phyloP scores from a whole-genome alignment of 169 alveolate genomes.

The Eimeria acervulina region DNA sequence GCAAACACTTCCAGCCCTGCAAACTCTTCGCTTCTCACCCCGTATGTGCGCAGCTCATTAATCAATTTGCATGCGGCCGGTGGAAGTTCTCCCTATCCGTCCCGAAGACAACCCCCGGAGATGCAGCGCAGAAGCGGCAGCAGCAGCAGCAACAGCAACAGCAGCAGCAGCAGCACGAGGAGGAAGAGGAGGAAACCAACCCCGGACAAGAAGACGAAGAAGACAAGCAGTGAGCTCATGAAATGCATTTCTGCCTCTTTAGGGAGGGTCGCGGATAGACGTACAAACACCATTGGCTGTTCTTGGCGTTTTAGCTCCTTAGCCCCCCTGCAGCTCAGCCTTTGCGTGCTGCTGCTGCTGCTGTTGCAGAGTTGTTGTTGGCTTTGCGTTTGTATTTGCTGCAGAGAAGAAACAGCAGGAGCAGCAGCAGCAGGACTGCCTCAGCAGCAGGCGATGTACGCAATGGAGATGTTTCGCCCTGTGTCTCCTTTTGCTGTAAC shows the following conservation, averaged over 20 bases:
- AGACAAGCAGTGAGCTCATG: not conserved
- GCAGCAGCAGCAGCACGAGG: slow-evolving; percentile 13
- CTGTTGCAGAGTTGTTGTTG: not conserved
- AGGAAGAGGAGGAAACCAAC: not conserved
- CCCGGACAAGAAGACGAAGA: not conserved
- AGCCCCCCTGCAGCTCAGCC: too few relatives aligned
- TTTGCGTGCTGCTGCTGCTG: slow-evolving; percentile 15
- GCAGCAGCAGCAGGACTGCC: slow-evolving; percentile 4
- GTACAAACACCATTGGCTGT: too few relatives aligned
- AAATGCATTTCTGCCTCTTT: not conserved
- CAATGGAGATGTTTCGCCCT: slow-evolving; percentile 66
- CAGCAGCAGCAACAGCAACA: not conserved
- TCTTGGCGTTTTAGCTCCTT: too few relatives aligned
- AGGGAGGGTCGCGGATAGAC: too few relatives aligned
- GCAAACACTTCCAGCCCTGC: slow-evolving; percentile 30
- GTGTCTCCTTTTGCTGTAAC: slow-evolving; percentile 64
- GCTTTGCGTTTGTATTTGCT: not conserved
- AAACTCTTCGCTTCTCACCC: slow-evolving; percentile 36
- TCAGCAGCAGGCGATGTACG: not conserved
- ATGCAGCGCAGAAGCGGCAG: too few relatives aligned
- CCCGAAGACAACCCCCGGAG: not conserved
- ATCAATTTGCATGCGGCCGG: slow-evolving; percentile 47
- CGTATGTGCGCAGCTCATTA: slow-evolving; percentile 38
- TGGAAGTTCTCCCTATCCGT: slow-evolving; percentile 8
- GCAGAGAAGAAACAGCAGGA: slow-evolving; percentile 15